Evolutionary conservation across 2,329 filamentous ascomycete genomes (phyloP).

Genomic region (Penicillium digitatum): DNA sequence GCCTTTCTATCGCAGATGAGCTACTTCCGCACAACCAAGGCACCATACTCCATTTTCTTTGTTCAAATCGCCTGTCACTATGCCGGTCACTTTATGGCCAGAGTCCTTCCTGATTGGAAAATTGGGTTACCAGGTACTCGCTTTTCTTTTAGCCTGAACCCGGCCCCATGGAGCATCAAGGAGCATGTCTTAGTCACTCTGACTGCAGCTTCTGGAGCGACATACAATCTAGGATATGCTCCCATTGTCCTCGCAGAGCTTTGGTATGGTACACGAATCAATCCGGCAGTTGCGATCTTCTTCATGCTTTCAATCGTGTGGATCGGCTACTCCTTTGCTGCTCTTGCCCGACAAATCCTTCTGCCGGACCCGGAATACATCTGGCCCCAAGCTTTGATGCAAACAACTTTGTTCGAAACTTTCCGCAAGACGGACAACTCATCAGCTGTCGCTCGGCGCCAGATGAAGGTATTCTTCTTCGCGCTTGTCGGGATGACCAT

Average conservation of each 20-base stretch:
- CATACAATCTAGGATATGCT: slow-evolving; percentile 50
- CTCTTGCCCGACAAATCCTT: slow-evolving; percentile 54
- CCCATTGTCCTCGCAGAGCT: slow-evolving; percentile 56
- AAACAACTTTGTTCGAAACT: slow-evolving; percentile 58
- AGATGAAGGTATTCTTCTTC: slow-evolving; percentile 57
- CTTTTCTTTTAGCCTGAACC: slow-evolving; percentile 53
- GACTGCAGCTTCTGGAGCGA: slow-evolving; percentile 52
- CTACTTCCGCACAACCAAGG: slow-evolving; percentile 55
- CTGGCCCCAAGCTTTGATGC: slow-evolving; percentile 53
- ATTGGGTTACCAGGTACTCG: slow-evolving; percentile 48
- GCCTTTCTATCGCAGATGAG: slow-evolving; percentile 57
- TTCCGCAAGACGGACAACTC: slow-evolving; percentile 48
- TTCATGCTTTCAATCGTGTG: slow-evolving; percentile 60
- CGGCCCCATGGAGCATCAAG: slow-evolving; percentile 56
- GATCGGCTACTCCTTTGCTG: slow-evolving; percentile 58
- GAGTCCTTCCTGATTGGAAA: slow-evolving; percentile 48
- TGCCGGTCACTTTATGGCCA: slow-evolving; percentile 51
- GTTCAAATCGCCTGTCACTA: slow-evolving; percentile 58
- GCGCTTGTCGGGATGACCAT: slow-evolving; percentile 52
- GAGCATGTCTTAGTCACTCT: slow-evolving; percentile 57
- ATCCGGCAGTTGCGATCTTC: slow-evolving; percentile 54
- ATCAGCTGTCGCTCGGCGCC: slow-evolving; percentile 48
- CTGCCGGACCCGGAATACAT: slow-evolving; percentile 57
- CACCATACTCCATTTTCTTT: slow-evolving; percentile 59
- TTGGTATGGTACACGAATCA: slow-evolving; percentile 53